phyloP scores from a whole-genome alignment of 2,329 filamentous ascomycete species.

The Grosmannia serpens region DNA sequence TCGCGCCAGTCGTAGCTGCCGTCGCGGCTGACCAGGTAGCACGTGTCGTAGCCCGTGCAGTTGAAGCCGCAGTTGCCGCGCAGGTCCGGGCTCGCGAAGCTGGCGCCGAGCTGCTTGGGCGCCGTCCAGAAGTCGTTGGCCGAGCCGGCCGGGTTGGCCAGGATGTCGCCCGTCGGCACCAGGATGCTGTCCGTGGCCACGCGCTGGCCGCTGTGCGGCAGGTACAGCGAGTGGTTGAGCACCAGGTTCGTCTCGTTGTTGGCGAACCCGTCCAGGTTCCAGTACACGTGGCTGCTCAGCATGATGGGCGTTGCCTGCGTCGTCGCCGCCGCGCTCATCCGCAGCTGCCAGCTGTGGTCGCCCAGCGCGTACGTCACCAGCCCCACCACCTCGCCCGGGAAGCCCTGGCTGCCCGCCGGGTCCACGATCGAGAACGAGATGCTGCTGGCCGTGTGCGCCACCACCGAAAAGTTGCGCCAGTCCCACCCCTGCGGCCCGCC shows the following conservation, averaged over 20 bases:
- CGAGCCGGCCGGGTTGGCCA: slow-evolving; percentile 53
- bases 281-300: slow-evolving; percentile 65
- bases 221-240: slow-evolving; percentile 60
- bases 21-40: slow-evolving; percentile 56
- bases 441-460: slow-evolving; percentile 51
- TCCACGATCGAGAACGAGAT: slow-evolving; percentile 70
- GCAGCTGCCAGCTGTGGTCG: slow-evolving; percentile 57
- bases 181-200: slow-evolving; percentile 59
- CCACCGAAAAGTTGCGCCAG: slow-evolving; percentile 65
- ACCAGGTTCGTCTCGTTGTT: slow-evolving; percentile 55
- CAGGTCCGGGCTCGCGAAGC: slow-evolving; percentile 49
- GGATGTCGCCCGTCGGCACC: slow-evolving; percentile 65
- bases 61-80: slow-evolving; percentile 64
- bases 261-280: slow-evolving; percentile 71
- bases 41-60: slow-evolving; percentile 74
- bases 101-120: slow-evolving; percentile 67
- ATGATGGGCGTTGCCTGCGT: slow-evolving; percentile 74
- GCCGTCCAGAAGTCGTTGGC: slow-evolving; percentile 75
- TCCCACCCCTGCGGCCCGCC: slow-evolving; percentile 65
- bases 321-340: slow-evolving; percentile 58
- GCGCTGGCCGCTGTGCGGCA: slow-evolving; percentile 62
- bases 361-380: slow-evolving; percentile 63
- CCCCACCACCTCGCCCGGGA: slow-evolving; percentile 65
- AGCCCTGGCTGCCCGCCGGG: slow-evolving; percentile 61
- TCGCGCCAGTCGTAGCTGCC: slow-evolving; percentile 53